Evolutionary conservation across 176 grass and related monocot species (phyloP).

Genomic region (Eragrostis curvula): DNA sequence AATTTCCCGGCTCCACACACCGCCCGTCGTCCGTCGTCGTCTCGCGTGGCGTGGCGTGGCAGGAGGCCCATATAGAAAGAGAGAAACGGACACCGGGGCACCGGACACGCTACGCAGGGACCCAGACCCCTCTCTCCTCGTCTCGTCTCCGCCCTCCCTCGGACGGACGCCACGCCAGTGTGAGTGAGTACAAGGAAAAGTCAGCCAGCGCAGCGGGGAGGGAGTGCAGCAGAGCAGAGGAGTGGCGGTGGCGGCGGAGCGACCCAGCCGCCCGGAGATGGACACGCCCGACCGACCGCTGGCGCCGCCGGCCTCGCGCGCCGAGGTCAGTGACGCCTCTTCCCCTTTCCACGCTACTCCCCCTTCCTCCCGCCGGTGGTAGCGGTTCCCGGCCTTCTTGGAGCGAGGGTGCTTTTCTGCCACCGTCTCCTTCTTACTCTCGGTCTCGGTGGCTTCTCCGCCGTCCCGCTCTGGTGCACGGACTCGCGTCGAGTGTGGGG

Average conservation of each 20-base stretch:
- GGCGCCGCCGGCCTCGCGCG: conserved; percentile 19
- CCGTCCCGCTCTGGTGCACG: too few relatives aligned
- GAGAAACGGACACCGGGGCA: not conserved
- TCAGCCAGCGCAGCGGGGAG: too few relatives aligned
- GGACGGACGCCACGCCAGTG: not conserved
- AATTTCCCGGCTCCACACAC: not conserved
- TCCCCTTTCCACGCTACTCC: not conserved
- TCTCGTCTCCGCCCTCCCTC: too few relatives aligned
- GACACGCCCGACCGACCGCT: conserved; percentile 73
- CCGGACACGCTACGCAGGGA: too few relatives aligned
- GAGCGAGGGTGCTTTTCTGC: not conserved
- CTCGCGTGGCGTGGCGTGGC: not conserved
- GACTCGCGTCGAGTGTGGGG: not conserved
- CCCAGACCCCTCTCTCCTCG: too few relatives aligned
- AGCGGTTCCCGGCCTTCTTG: not conserved
- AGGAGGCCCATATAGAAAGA: not conserved
- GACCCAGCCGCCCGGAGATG: conserved; percentile 51
- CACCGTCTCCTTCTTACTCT: too few relatives aligned
- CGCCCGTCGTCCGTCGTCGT: not conserved
- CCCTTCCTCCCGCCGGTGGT: too few relatives aligned
- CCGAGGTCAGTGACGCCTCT: conserved; percentile 40
- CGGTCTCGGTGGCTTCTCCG: too few relatives aligned
- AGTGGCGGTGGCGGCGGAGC: too few relatives aligned
- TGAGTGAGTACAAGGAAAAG: too few relatives aligned
- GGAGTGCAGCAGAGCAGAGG: too few relatives aligned